phyloP scores from a whole-genome alignment of 2,329 filamentous ascomycete genomes.

The Berkeleyomyces basicola region DNA sequence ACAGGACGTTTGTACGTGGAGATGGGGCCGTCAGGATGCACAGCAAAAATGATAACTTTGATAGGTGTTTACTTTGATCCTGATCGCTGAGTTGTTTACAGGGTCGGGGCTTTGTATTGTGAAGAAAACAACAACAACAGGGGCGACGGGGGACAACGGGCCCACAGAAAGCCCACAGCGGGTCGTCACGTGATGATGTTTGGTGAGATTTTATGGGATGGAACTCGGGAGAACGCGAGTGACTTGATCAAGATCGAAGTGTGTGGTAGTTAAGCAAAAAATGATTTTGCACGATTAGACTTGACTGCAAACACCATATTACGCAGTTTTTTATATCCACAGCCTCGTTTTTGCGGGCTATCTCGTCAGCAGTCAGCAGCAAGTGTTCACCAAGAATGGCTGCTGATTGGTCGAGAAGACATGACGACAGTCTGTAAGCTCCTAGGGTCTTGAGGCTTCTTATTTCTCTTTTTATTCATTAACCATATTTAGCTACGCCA shows the following conservation, averaged over 20 bases:
- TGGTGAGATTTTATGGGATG: neutral
- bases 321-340: too few relatives aligned
- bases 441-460: neutral
- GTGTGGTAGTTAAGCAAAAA: too few relatives aligned
- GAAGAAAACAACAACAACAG: slow-evolving; percentile 1
- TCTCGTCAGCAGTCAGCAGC: neutral
- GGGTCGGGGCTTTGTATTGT: neutral
- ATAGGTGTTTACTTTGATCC: neutral
- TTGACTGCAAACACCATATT: too few relatives aligned
- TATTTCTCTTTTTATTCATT: neutral
- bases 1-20: neutral
- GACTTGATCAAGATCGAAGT: too few relatives aligned
- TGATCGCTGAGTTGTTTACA: neutral
- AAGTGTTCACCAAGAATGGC: neutral
- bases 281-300: too few relatives aligned
- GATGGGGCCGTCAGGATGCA: neutral
- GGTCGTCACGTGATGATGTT: neutral
- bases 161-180: neutral
- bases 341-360: too few relatives aligned
- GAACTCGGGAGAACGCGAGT: neutral
- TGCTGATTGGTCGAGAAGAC: neutral
- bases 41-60: neutral
- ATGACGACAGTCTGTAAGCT: neutral
- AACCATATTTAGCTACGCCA: too few relatives aligned
- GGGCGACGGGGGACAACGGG: neutral